Evolutionary conservation across 331 rosid species (phyloP).

Genomic region (Ulmus americana): DNA sequence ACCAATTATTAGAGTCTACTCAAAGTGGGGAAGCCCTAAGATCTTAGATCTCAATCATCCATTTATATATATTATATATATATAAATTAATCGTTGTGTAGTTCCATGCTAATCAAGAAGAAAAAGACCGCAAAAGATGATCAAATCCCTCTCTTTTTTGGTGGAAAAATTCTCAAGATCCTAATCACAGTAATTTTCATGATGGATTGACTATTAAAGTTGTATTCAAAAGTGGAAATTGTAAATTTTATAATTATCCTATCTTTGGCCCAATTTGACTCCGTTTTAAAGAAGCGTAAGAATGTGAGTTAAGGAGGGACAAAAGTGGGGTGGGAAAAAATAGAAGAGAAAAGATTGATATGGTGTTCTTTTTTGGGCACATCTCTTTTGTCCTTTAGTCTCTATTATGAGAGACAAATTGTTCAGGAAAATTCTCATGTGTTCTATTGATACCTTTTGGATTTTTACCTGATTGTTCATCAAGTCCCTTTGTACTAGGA

Average conservation of each 20-base stretch:
- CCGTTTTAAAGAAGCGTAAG: neutral
- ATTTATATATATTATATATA: conserved; percentile 17
- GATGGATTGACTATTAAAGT: conserved; percentile 4
- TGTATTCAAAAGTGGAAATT: neutral
- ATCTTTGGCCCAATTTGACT: neutral
- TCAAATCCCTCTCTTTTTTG: neutral
- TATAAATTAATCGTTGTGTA: conserved; percentile 6
- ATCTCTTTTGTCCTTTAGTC: neutral
- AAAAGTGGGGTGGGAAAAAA: conserved; percentile 11
- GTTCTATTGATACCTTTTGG: neutral
- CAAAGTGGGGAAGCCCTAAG: conserved; percentile 30
- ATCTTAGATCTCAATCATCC: conserved; percentile 35
- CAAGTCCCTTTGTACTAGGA: conserved; percentile 3
- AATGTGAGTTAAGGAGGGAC: neutral
- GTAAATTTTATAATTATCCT: neutral
- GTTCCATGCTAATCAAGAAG: conserved; percentile 6
- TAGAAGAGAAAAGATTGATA: conserved; percentile 2
- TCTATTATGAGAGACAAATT: neutral
- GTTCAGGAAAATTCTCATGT: neutral
- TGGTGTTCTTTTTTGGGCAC: neutral
- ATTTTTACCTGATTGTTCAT: neutral
- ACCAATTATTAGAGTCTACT: conserved; percentile 36
- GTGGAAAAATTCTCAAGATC: conserved; percentile 1
- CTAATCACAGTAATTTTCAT: conserved; percentile 4
- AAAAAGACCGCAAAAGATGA: conserved; percentile 3